A percentile compares a stretch with the other conserved stretches of the same genome.
These are phyloP conservation scores for Kernera saxatilis DNA, from an alignment of 345 rosid species.

Conservation along the genomic window DNA sequence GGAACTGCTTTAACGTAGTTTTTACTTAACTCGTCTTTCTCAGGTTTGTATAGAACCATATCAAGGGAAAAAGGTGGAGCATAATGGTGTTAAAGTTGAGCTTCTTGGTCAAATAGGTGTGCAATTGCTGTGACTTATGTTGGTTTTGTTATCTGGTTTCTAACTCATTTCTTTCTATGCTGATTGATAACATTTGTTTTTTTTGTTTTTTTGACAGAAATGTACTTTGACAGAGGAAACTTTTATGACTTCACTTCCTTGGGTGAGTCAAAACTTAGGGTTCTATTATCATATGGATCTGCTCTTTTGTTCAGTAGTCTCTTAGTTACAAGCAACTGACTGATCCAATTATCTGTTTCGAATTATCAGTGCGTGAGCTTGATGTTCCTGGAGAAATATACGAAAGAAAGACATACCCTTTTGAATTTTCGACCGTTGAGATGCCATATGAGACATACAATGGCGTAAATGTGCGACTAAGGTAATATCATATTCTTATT, in stretches of 20 bases:
- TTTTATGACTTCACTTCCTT: slow-evolving; percentile 96
- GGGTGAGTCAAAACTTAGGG: slow-evolving; percentile 48
- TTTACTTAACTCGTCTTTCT: neutral
- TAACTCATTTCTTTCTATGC: neutral
- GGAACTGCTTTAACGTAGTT: neutral
- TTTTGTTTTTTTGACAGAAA: slow-evolving; percentile 50
- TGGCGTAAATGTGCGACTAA: slow-evolving; percentile 90
- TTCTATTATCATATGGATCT: neutral
- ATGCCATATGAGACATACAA: slow-evolving; percentile 95
- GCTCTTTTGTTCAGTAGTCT: neutral
- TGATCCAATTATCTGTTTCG: neutral
- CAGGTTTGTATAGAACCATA: slow-evolving; percentile 77
- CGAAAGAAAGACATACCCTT: slow-evolving; percentile 80
- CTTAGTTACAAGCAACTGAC: neutral
- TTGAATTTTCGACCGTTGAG: slow-evolving; percentile 92
- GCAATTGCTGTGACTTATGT: slow-evolving; percentile 1
- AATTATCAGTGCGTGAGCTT: slow-evolving; percentile 77
- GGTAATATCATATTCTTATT: slow-evolving; percentile 40
- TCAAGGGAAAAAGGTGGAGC: slow-evolving; percentile 94
- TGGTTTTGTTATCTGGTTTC: neutral
- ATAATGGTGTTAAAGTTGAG: slow-evolving; percentile 92
- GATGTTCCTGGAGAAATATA: slow-evolving; percentile 96
- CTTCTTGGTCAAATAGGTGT: slow-evolving; percentile 96
- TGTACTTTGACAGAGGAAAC: slow-evolving; percentile 91
- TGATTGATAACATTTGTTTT: neutral